Evolutionary conservation across 2,329 filamentous ascomycete genomes (phyloP).

Genomic region (Volutella citrinella): DNA sequence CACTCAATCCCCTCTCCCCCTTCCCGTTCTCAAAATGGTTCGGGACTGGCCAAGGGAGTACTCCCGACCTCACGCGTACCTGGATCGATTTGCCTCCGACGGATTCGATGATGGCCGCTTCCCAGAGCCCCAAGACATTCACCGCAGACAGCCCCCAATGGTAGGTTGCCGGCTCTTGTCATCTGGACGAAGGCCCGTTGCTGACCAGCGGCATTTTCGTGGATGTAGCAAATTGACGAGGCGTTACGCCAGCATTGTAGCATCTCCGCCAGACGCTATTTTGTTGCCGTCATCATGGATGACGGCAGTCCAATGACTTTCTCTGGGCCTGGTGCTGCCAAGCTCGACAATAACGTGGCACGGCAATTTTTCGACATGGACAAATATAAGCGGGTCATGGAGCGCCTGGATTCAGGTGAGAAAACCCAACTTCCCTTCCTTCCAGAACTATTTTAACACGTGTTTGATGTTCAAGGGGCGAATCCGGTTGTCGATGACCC

Average conservation of each 20-base stretch:
- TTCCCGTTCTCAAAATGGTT: constrained; percentile 41
- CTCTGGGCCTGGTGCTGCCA: constrained; percentile 38
- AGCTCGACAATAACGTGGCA: constrained; percentile 36
- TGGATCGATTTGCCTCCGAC: constrained; percentile 28
- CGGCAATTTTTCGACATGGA: constrained; percentile 45
- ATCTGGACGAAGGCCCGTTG: no score
- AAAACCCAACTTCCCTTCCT: no score
- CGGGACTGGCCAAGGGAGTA: constrained; percentile 38
- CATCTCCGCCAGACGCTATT: constrained; percentile 50
- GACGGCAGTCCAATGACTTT: constrained; percentile 46
- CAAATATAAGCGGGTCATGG: constrained; percentile 39
- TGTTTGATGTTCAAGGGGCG: constrained; percentile 23
- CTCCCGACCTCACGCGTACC: constrained; percentile 33
- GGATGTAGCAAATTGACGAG: constrained; percentile 50
- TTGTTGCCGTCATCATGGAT: constrained; percentile 49
- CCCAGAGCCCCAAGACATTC: constrained; percentile 31
- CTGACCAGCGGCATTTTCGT: no score
- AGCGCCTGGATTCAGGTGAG: constrained; percentile 39
- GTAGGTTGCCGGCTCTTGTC: constrained; percentile 22
- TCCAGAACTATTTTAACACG: no score
- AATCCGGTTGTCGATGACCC: constrained; percentile 33
- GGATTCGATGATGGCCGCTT: constrained; percentile 33
- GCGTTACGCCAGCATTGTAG: constrained; percentile 51
- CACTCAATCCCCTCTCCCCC: no score
- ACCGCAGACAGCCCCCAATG: constrained; percentile 37